phyloP scores from a whole-genome alignment of 805 yeast genomes.

The Yarrowia alimentaria region DNA sequence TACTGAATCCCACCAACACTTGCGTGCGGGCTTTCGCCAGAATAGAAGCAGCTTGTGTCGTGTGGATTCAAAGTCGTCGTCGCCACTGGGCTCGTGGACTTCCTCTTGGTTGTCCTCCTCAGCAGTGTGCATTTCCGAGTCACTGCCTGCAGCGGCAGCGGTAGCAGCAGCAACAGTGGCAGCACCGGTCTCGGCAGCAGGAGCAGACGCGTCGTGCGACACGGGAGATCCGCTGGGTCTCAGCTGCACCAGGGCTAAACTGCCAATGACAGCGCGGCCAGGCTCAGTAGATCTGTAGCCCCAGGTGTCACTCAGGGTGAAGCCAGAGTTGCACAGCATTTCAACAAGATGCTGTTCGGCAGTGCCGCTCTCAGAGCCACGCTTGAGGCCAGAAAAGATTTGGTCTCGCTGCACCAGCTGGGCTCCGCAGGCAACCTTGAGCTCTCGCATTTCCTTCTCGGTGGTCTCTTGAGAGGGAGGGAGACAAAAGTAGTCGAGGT shows the following conservation, averaged over 20 bases:
- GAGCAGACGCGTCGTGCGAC: not conserved
- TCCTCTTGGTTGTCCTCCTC: not conserved
- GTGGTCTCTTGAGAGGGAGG: slow-evolving; percentile 63
- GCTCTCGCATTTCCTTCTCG: slow-evolving; percentile 58
- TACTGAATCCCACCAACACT: slow-evolving; percentile 89
- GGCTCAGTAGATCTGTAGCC: slow-evolving; percentile 89
- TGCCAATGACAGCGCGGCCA: slow-evolving; percentile 78
- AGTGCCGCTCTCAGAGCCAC: slow-evolving; percentile 52
- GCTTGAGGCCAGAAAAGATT: slow-evolving; percentile 72
- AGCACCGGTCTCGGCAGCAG: not conserved
- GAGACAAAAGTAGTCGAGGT: slow-evolving; percentile 87
- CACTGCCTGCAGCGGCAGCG: not conserved
- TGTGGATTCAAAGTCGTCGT: slow-evolving; percentile 34
- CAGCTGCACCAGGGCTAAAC: slow-evolving; percentile 67
- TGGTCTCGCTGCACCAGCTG: slow-evolving; percentile 53
- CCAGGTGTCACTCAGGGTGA: slow-evolving; percentile 66
- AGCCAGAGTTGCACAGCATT: slow-evolving; percentile 92
- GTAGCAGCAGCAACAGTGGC: not conserved
- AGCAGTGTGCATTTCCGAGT: not conserved
- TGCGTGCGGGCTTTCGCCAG: slow-evolving; percentile 98
- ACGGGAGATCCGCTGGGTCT: slow-evolving; percentile 7
- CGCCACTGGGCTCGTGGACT: not conserved
- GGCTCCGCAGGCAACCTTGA: slow-evolving; percentile 74
- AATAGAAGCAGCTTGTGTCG: slow-evolving; percentile 71
- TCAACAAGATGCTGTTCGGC: slow-evolving; percentile 94